Percentiles rank a stretch among this genome's conserved stretches.
Evolutionary conservation across 179 eudicot genomes (phyloP).

Genomic region (Silene noctiflora): DNA sequence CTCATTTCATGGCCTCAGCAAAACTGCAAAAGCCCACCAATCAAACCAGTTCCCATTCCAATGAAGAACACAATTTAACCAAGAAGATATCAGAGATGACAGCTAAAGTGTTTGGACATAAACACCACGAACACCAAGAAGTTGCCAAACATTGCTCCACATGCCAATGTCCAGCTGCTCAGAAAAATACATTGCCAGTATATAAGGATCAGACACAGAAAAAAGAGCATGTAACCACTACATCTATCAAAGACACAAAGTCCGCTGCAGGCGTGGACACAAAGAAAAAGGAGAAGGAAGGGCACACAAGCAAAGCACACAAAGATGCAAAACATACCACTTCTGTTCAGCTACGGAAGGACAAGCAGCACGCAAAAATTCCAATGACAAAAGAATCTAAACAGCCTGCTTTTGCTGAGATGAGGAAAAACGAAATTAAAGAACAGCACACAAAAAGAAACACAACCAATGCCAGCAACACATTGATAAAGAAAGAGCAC

Average conservation of each 20-base stretch:
- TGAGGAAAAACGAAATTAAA: constrained; percentile 25
- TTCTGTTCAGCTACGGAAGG: constrained; percentile 20
- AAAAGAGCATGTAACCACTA: constrained; percentile 19
- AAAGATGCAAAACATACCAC: constrained; percentile 21
- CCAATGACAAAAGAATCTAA: constrained; percentile 14
- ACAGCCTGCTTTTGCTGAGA: constrained; percentile 12
- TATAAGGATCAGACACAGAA: constrained; percentile 8
- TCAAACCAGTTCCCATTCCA: constrained; percentile 14
- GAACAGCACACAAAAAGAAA: constrained; percentile 17
- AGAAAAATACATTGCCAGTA: constrained; percentile 19
- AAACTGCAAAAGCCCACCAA: constrained; percentile 27
- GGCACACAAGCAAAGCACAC: constrained; percentile 12
- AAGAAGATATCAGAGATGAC: constrained; percentile 40
- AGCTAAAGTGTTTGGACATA: constrained; percentile 34
- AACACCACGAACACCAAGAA: constrained; percentile 28
- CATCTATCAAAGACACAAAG: constrained; percentile 14
- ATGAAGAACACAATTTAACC: constrained; percentile 31
- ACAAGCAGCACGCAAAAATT: constrained; percentile 18
- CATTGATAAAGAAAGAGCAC: constrained; percentile 21
- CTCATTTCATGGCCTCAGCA: constrained; percentile 24
- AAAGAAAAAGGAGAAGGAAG: constrained; percentile 26
- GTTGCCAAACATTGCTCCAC: constrained; percentile 29
- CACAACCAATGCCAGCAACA: constrained; percentile 14
- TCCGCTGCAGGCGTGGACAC: not conserved
- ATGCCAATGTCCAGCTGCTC: constrained; percentile 25